phyloP scores from a whole-genome alignment of 2,329 filamentous ascomycete genomes.

The Cytospora piceicola region DNA sequence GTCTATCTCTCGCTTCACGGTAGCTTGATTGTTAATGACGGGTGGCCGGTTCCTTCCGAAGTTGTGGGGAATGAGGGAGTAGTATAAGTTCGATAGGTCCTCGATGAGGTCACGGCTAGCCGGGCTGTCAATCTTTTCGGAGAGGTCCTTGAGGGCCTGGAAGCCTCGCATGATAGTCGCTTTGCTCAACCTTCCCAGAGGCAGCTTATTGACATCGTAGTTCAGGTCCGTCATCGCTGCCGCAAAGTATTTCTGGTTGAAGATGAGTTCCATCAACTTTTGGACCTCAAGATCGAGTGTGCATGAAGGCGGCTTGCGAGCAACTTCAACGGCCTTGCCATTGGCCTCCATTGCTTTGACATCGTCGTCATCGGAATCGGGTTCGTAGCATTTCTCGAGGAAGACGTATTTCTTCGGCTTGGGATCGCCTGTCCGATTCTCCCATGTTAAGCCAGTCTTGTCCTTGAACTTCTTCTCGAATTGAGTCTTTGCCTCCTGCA shows the following conservation, averaged over 20 bases:
- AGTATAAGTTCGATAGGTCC: conserved; percentile 75
- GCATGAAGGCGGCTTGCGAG: conserved; percentile 51
- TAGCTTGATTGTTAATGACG: conserved; percentile 58
- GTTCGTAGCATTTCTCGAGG: conserved; percentile 76
- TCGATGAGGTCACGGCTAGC: conserved; percentile 51
- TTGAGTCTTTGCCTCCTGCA: conserved; percentile 50
- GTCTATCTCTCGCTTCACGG: conserved; percentile 76
- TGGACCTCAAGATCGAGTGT: conserved; percentile 65
- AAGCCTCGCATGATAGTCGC: conserved; percentile 76
- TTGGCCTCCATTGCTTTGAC: conserved; percentile 39
- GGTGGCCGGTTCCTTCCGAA: conserved; percentile 77
- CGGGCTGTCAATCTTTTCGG: conserved; percentile 64
- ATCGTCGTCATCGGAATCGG: conserved; percentile 65
- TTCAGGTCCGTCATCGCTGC: conserved; percentile 68
- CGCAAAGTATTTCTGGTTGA: conserved; percentile 75
- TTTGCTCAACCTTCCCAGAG: conserved; percentile 83
- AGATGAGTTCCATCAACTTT: conserved; percentile 77
- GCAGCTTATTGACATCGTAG: conserved; percentile 76
- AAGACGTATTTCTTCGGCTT: conserved; percentile 77
- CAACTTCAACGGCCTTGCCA: conserved; percentile 40
- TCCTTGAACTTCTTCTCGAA: conserved; percentile 67
- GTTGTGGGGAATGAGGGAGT: conserved; percentile 78
- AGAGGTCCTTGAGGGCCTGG: conserved; percentile 74
- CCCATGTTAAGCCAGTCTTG: conserved; percentile 64
- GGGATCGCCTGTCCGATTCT: conserved; percentile 54